phyloP scores from a whole-genome alignment of 176 grass and related monocot genomes.

The Pharus latifolius region DNA sequence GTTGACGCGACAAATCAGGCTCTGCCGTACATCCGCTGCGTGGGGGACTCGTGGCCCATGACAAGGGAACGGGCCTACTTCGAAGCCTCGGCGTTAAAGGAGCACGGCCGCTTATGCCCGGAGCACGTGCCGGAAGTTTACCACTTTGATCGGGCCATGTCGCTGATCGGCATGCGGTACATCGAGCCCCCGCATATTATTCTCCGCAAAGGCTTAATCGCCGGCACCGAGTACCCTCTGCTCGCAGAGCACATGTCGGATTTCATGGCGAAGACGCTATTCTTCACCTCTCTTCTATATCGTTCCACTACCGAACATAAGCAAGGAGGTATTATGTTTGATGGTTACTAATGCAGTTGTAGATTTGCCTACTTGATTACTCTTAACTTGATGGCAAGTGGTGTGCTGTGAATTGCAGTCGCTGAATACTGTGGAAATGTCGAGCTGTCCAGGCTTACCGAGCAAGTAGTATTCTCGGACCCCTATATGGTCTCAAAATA shows the following conservation, averaged over 20 bases:
- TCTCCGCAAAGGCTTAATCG: slow-evolving; percentile 88
- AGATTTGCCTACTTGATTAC: too few species aligned
- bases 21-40: slow-evolving; percentile 71
- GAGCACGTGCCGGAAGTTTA: slow-evolving; percentile 82
- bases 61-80: slow-evolving; percentile 88
- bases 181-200: slow-evolving; percentile 81
- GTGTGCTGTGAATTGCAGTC: slow-evolving; percentile 38
- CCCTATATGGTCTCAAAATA: slow-evolving; percentile 64
- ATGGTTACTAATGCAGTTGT: too few species aligned
- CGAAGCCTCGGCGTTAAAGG: slow-evolving; percentile 53
- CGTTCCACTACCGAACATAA: slow-evolving; percentile 75
- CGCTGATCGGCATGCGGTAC: slow-evolving; percentile 84
- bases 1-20: slow-evolving; percentile 23
- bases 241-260: slow-evolving; percentile 78
- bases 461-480: slow-evolving; percentile 90
- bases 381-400: neutral
- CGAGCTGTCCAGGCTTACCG: slow-evolving; percentile 82
- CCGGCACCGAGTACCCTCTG: slow-evolving; percentile 73
- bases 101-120: slow-evolving; percentile 62
- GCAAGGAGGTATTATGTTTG: slow-evolving; percentile 36
- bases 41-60: slow-evolving; percentile 85
- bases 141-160: slow-evolving; percentile 84
- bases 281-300: slow-evolving; percentile 75
- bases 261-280: slow-evolving; percentile 76
- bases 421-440: slow-evolving; percentile 74